These are phyloP conservation scores for Theobroma cacao DNA, from an alignment of 345 rosid species.

Conservation along the genomic window DNA sequence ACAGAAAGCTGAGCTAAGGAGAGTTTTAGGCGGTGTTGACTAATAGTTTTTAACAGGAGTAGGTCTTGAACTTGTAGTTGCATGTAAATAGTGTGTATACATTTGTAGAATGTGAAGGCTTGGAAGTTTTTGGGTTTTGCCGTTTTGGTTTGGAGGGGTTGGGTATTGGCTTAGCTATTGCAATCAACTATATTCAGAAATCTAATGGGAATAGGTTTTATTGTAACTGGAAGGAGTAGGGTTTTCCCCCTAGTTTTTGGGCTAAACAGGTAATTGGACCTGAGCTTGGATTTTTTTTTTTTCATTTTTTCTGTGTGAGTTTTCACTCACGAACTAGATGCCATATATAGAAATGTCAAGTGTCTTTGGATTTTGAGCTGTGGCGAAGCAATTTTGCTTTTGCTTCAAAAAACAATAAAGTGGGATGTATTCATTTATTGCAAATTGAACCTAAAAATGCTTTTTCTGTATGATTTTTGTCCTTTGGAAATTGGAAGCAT, in stretches of 20 bases:
- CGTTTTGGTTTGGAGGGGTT: background rate
- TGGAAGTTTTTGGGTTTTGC: conserved; percentile 16
- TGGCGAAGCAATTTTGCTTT: background rate
- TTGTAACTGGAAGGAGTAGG: conserved; percentile 3
- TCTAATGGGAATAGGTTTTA: background rate
- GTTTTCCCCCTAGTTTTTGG: background rate
- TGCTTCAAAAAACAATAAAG: background rate
- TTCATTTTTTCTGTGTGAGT: background rate
- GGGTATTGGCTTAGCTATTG: background rate
- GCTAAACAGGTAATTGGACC: background rate
- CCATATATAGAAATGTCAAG: background rate
- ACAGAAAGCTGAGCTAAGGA: conserved; percentile 79
- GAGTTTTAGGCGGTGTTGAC: conserved; percentile 66
- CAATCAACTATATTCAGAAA: background rate
- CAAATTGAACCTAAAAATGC: background rate
- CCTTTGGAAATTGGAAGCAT: background rate
- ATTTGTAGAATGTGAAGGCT: conserved; percentile 22
- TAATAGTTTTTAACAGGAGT: conserved; percentile 19
- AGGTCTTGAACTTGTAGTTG: background rate
- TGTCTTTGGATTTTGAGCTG: background rate
- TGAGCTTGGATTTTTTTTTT: background rate
- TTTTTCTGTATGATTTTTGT: background rate
- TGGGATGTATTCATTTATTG: conserved; percentile 1
- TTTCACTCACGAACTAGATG: background rate
- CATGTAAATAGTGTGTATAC: conserved; percentile 31